Evolutionary conservation across 805 yeast genomes (phyloP).

Genomic region (Wickerhamomyces alni): DNA sequence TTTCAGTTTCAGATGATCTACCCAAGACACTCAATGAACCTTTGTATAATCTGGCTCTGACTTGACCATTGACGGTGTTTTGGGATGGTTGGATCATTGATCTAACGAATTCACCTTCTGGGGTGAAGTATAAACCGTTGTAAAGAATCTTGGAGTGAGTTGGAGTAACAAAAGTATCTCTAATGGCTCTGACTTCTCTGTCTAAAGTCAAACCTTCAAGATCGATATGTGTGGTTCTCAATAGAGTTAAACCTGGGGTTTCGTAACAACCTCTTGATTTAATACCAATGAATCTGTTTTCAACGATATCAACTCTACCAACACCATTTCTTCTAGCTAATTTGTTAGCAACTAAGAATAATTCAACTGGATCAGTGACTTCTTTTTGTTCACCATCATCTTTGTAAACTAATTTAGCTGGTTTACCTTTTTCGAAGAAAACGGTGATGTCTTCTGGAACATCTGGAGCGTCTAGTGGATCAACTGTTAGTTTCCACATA

Average conservation of each 20-base stretch:
- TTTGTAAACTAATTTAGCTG: conserved; percentile 67
- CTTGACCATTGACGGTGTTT: conserved; percentile 91
- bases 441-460: conserved; percentile 85
- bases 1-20: conserved; percentile 93
- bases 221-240: conserved; percentile 93
- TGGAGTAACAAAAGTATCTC: conserved; percentile 95
- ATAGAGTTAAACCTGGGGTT: conserved; percentile 94
- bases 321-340: conserved; percentile 99
- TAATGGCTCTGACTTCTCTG: conserved; percentile 94
- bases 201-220: conserved; percentile 95
- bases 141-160: conserved; percentile 84
- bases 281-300: conserved; percentile 97
- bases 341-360: conserved; percentile 88
- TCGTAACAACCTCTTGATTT: conserved; percentile 99
- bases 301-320: conserved; percentile 98
- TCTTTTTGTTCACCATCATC: conserved; percentile 49
- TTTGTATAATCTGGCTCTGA: conserved; percentile 90
- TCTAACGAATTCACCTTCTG: conserved; percentile 96
- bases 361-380: conserved; percentile 84
- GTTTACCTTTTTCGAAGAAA: conserved; percentile 80
- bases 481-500: conserved; percentile 98
- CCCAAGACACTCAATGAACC: conserved; percentile 83
- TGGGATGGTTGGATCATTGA: conserved; percentile 93
- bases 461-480: conserved; percentile 93
- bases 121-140: conserved; percentile 97